These are phyloP conservation scores for Dimargaris xerosporica DNA, from an alignment of 192 early-diverging fungal species.

Conservation along the genomic window DNA sequence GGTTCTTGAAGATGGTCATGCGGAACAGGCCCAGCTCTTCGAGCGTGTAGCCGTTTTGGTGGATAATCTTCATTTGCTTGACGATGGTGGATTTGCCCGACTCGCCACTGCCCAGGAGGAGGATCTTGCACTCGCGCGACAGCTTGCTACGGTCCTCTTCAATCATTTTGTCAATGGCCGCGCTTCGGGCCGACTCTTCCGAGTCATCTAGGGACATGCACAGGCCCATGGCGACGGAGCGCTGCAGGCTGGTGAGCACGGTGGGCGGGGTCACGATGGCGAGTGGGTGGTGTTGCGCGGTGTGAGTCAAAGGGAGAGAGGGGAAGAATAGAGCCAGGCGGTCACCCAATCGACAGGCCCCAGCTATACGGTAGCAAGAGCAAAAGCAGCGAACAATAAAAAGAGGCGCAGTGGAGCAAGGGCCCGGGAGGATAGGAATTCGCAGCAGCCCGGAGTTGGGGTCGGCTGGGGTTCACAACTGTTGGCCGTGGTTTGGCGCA, in stretches of 20 bases:
- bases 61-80: slow-evolving; percentile 97
- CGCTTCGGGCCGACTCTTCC: slow-evolving; percentile 27
- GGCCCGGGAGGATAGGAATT: too few relatives aligned
- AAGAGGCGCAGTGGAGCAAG: too few relatives aligned
- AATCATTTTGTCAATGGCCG: slow-evolving; percentile 38
- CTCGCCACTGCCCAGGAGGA: slow-evolving; percentile 66
- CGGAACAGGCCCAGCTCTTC: slow-evolving; percentile 63
- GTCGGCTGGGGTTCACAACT: too few relatives aligned
- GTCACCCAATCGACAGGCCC: background rate
- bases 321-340: background rate
- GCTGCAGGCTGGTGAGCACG: too few relatives aligned
- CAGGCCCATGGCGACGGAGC: slow-evolving; percentile 24
- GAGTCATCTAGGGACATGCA: slow-evolving; percentile 36
- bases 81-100: slow-evolving; percentile 93
- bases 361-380: background rate
- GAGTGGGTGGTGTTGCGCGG: too few relatives aligned
- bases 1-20: slow-evolving; percentile 72
- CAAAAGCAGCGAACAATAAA: background rate
- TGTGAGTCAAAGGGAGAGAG: background rate
- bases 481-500: too few relatives aligned
- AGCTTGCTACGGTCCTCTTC: slow-evolving; percentile 33
- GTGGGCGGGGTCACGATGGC: too few relatives aligned
- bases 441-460: too few relatives aligned
- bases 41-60: slow-evolving; percentile 75
- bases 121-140: slow-evolving; percentile 35